Evolutionary conservation across 768 basidiomycete genomes (phyloP), one percentile per base, ranked within the genome.

Genomic region (Agrocybe pediades): DNA sequence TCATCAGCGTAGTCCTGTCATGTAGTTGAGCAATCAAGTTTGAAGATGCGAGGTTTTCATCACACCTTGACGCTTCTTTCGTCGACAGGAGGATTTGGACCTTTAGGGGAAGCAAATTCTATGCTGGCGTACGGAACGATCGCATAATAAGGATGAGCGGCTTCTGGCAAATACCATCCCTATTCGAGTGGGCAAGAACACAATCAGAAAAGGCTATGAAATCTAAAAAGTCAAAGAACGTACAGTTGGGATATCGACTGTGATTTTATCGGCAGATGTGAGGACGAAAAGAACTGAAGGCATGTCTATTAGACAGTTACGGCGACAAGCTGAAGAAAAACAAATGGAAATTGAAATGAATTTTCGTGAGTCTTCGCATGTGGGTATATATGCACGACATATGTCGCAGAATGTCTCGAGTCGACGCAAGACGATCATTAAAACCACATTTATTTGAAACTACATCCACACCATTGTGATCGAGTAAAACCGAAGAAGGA

Each of bases 161-260:
- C 83, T 66, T 93, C 90, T 7, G 88, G 86, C 27, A 90, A 77
- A 68, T 83, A 91, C 84, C 84, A 90, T 21, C 89, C 88, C 86
- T 87, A 53, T n/a, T n/a, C 25, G 50, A 6, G n/a, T 36, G 33
- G n/a, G n/a, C 13, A 36, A 36, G 13, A 36, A 30, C 7, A 30
- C 15, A 15, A 30, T 36, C 33, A 40, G 41, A 25, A 52, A 44
- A 25, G 19, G 43, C 16, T 27, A n/a, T 21, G 19, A 26, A 29
- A 47, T 20, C 23, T 4, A 4, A 24, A 46, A n/a, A 17, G 39
- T 27, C 7, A 19, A n/a, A 25, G 23, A 9, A 49, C 76, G 63
- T 65, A 85, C 85, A 7, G 80, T 86, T 16, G 65, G 69, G 0
- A 47, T 60, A 20, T 79, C 83, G 11, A 71, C 76, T n/a, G 87